Conservation (phyloP, 441 rosid genomes). For the Euphorbia schlechtendalii region DNA sequence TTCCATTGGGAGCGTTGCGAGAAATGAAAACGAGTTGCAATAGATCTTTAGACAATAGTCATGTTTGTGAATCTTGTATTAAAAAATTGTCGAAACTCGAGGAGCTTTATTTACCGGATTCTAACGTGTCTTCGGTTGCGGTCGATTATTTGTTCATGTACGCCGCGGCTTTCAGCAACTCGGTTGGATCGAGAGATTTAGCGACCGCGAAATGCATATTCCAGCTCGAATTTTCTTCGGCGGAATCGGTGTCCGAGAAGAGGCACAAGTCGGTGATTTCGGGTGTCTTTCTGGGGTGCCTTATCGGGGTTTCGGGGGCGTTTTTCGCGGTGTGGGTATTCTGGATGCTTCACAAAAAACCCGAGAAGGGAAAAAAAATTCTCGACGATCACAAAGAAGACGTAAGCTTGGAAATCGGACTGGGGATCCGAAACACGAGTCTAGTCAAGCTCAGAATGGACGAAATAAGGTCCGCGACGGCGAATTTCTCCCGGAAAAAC, state of each 20-base stretch:
- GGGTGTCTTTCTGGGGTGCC: constrained; percentile 23
- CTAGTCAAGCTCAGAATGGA: constrained; percentile 35
- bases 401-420: constrained; percentile 27
- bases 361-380: constrained; percentile 7
- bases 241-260: background rate
- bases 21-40: constrained; percentile 22
- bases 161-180: constrained; percentile 40
- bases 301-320: constrained; percentile 25
- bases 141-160: constrained; percentile 28
- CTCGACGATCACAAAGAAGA: constrained; percentile 16
- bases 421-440: constrained; percentile 20
- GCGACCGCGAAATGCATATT: constrained; percentile 44
- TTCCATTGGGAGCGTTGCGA: constrained; percentile 23
- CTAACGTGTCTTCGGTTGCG: constrained; percentile 24
- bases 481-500: constrained; percentile 43
- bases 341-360: constrained; percentile 20
- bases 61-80: constrained; percentile 35
- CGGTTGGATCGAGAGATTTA: constrained; percentile 36
- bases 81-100: constrained; percentile 15
- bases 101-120: constrained; percentile 3
- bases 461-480: constrained; percentile 42
- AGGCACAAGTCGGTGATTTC: constrained; percentile 10
- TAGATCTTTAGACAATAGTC: constrained; percentile 20
- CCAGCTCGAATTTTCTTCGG: constrained; percentile 20
- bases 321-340: constrained; percentile 24